Conservation (phyloP, 2,329 filamentous ascomycete genomes). For the Xylariomycetidae sp. region DNA sequence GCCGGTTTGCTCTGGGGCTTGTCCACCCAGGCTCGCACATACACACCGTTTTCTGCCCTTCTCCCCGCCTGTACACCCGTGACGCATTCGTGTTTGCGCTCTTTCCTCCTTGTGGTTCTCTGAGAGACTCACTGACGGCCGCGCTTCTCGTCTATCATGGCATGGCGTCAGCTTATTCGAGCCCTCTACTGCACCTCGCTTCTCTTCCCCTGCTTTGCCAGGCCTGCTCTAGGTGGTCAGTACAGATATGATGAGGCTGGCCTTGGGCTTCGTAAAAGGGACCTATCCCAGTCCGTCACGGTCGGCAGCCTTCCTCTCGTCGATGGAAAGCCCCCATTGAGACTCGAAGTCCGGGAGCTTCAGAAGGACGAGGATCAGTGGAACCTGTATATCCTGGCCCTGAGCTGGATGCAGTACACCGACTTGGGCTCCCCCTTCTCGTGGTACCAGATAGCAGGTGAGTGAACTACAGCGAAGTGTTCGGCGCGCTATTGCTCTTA, state of each 20-base stretch:
- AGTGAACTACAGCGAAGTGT: too few species aligned
- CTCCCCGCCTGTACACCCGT: too few species aligned
- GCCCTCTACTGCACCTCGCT: constrained; percentile 6
- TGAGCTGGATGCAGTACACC: constrained; percentile 65
- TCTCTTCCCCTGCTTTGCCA: constrained; percentile 6
- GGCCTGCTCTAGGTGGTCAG: constrained; percentile 3
- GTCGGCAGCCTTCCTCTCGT: constrained; percentile 36
- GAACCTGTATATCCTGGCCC: constrained; percentile 71
- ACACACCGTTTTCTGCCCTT: too few species aligned
- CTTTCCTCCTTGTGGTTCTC: too few species aligned
- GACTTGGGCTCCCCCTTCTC: constrained; percentile 59
- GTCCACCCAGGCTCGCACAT: too few species aligned
- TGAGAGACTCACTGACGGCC: too few species aligned
- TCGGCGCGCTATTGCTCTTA: too few species aligned
- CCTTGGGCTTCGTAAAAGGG: constrained; percentile 33
- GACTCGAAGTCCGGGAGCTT: constrained; percentile 64
- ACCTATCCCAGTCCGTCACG: constrained; percentile 28
- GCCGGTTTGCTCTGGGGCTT: too few species aligned
- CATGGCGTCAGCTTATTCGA: too few species aligned
- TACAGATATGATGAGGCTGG: constrained; percentile 43
- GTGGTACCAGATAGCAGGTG: constrained; percentile 74
- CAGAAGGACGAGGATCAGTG: constrained; percentile 58
- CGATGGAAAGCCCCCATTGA: constrained; percentile 37
- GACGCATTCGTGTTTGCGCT: too few species aligned
- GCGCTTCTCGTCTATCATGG: too few species aligned